phyloP scores from a whole-genome alignment of 2,329 filamentous ascomycete species.

The Aspergillus japonicus region DNA sequence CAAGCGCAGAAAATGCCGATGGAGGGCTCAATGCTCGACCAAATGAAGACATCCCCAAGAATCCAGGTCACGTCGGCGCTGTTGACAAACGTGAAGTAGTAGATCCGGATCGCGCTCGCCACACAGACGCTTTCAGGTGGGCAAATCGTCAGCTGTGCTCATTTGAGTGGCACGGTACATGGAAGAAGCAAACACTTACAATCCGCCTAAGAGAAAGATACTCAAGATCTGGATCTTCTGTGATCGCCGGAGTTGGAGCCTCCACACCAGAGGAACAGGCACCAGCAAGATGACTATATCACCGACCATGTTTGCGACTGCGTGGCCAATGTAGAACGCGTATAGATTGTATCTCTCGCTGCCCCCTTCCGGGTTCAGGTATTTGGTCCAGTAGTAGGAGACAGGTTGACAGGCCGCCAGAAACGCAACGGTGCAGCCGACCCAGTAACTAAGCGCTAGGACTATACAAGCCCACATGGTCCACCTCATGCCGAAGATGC shows the following conservation, averaged over 20 bases:
- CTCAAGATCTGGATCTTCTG: slow-evolving; percentile 16
- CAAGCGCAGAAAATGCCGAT: slow-evolving; percentile 24
- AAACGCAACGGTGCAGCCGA: slow-evolving; percentile 12
- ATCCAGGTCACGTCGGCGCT: slow-evolving; percentile 19
- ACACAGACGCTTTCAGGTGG: slow-evolving; percentile 17
- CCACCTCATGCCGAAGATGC: slow-evolving; percentile 19
- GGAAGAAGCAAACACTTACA: slow-evolving; percentile 12
- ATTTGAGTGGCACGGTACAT: not conserved
- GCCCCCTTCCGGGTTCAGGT: slow-evolving; percentile 10
- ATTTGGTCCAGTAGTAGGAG: slow-evolving; percentile 20
- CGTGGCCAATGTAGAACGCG: slow-evolving; percentile 18
- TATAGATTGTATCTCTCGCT: slow-evolving; percentile 15
- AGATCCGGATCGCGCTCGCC: slow-evolving; percentile 19
- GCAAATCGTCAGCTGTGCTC: not conserved
- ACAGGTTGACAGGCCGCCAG: slow-evolving; percentile 13
- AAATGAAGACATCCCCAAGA: slow-evolving; percentile 21
- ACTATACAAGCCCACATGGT: slow-evolving; percentile 16
- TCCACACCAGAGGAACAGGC: slow-evolving; percentile 20
- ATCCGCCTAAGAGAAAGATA: slow-evolving; percentile 20
- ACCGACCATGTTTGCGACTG: slow-evolving; percentile 17
- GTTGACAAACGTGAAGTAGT: slow-evolving; percentile 17
- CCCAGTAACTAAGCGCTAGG: slow-evolving; percentile 15
- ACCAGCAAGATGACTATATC: slow-evolving; percentile 20
- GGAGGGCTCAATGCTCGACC: slow-evolving; percentile 25
- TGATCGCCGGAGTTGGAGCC: slow-evolving; percentile 13